A percentile compares a stretch with the other conserved stretches of the same genome.
These are phyloP conservation scores for Lyophyllum atratum DNA, from an alignment of 768 basidiomycete species.

Conservation along the genomic window DNA sequence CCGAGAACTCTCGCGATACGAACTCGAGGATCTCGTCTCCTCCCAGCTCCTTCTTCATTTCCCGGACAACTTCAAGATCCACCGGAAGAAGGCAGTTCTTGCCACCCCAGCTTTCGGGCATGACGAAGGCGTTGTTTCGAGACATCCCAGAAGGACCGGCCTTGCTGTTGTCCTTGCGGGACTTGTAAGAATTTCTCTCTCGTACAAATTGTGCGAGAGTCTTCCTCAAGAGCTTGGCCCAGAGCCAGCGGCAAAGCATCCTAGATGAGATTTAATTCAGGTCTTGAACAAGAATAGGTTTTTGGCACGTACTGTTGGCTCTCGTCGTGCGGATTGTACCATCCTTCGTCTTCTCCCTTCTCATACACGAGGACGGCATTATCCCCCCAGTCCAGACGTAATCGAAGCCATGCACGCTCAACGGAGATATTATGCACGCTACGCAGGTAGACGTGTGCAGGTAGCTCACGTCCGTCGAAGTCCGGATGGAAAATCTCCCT, in stretches of 20 bases:
- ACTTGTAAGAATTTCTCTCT: conserved; percentile 24
- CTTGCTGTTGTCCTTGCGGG: conserved; percentile 33
- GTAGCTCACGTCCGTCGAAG: conserved; percentile 8
- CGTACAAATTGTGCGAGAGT: conserved; percentile 11
- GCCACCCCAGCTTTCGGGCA: conserved; percentile 26
- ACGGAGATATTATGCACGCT: conserved; percentile 36
- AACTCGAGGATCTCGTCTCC: conserved; percentile 22
- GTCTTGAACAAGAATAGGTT: neutral
- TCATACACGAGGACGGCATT: conserved; percentile 26
- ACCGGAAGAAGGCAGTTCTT: conserved; percentile 10
- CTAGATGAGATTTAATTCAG: conserved; percentile 13
- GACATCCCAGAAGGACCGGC: conserved; percentile 36
- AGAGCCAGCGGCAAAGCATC: conserved; percentile 29
- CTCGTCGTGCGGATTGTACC: conserved; percentile 23
- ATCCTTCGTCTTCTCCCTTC: conserved; percentile 21
- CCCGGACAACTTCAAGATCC: no score
- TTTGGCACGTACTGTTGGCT: conserved; percentile 28
- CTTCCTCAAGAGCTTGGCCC: conserved; percentile 26
- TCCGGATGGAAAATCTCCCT: conserved; percentile 30
- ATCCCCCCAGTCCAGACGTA: conserved; percentile 32
- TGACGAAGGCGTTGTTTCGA: conserved; percentile 29
- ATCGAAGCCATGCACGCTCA: conserved; percentile 35
- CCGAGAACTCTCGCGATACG: conserved; percentile 4
- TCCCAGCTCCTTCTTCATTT: no score
- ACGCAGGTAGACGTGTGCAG: conserved; percentile 30